Evolutionary conservation across 2,329 filamentous ascomycete species (phyloP).

Genomic region (Botrytis cinerea): DNA sequence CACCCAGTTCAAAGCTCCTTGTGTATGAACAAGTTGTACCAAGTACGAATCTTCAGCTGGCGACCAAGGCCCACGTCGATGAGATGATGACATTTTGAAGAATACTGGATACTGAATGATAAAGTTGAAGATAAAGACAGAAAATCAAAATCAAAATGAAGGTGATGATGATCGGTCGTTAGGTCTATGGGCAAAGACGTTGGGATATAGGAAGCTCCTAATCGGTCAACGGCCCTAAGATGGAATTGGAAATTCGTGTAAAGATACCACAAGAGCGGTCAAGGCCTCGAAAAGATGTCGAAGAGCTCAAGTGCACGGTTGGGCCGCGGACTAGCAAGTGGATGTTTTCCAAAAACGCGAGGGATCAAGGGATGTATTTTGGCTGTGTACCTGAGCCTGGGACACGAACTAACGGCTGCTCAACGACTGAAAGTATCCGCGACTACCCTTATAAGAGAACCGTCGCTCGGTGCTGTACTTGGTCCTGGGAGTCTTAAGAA

Average conservation of each 20-base stretch:
- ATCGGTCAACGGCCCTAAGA: conserved; percentile 10
- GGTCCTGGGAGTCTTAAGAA: conserved; percentile 17
- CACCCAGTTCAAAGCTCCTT: conserved; percentile 87
- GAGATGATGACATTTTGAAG: conserved; percentile 42
- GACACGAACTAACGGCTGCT: conserved; percentile 23
- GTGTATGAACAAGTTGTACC: conserved; percentile 67
- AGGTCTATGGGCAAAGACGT: conserved; percentile 15
- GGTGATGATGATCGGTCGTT: conserved; percentile 10
- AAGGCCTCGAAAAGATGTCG: conserved; percentile 13
- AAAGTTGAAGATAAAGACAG: neutral
- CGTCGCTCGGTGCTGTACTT: conserved; percentile 22
- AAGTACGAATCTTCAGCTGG: conserved; percentile 72
- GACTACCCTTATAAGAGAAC: conserved; percentile 22
- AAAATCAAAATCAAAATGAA: conserved; percentile 12
- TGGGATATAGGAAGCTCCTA: conserved; percentile 22
- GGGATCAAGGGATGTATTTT: neutral
- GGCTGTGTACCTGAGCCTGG: conserved; percentile 20
- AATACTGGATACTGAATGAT: neutral
- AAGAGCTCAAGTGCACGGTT: conserved; percentile 24
- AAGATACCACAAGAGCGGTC: conserved; percentile 23
- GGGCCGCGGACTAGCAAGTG: conserved; percentile 15
- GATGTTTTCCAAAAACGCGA: conserved; percentile 9
- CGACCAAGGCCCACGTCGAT: conserved; percentile 82
- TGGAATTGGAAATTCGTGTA: conserved; percentile 8
- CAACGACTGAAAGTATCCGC: conserved; percentile 22